Percentiles rank a stretch among this genome's conserved stretches.
These are phyloP conservation scores for Myxozyma geophila DNA, from an alignment of 805 yeast species.

Conservation along the genomic window DNA sequence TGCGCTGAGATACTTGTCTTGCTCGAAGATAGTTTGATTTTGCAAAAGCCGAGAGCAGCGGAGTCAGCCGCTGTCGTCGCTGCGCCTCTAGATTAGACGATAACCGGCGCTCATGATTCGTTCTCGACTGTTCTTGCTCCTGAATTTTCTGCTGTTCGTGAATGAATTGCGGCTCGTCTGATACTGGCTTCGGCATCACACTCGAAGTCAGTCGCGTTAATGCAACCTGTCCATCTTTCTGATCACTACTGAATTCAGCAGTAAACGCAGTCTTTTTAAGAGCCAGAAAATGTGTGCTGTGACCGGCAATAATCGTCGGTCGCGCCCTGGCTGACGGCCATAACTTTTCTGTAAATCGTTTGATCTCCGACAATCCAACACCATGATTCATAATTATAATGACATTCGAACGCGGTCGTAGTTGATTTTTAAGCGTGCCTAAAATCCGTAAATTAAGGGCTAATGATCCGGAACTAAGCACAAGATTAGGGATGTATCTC, in stretches of 20 bases:
- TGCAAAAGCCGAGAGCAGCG: conserved; percentile 4
- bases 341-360: conserved; percentile 1
- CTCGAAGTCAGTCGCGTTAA: neutral
- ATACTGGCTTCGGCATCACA: neutral
- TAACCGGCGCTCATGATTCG: neutral
- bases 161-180: neutral
- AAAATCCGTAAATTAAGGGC: conserved; percentile 4
- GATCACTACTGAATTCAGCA: conserved; percentile 2
- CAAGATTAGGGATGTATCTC: conserved; percentile 8
- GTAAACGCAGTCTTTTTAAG: neutral
- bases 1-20: conserved; percentile 10
- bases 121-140: neutral
- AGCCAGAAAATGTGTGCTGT: conserved; percentile 7
- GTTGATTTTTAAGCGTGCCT: neutral
- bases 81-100: conserved; percentile 1
- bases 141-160: neutral
- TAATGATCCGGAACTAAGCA: conserved; percentile 2
- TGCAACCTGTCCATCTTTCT: conserved; percentile 11
- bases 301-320: conserved; percentile 9
- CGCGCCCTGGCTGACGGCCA: conserved; percentile 11
- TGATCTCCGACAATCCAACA: conserved; percentile 10
- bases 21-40: conserved; percentile 6
- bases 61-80: conserved; percentile 8
- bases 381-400: conserved; percentile 7
- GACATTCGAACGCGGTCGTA: conserved; percentile 8